These are phyloP conservation scores for Pascua sp. DNA, from an alignment of 1,284 basidiomycete species.

Conservation along the genomic window DNA sequence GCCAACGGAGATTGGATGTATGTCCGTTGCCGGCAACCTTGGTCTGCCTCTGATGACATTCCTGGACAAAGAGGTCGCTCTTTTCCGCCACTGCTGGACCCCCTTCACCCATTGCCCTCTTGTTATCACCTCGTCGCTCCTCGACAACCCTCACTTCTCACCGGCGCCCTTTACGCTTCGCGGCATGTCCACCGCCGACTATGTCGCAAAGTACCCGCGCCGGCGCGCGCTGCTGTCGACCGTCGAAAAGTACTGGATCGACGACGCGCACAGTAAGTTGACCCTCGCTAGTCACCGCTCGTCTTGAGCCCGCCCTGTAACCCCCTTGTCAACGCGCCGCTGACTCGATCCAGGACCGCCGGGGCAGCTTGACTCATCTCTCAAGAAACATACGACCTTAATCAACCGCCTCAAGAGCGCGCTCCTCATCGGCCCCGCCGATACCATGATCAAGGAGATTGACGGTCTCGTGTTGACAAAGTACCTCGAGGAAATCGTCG, in stretches of 20 bases:
- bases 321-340: background rate
- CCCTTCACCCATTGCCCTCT: background rate
- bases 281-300: background rate
- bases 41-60: no score
- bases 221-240: conserved; percentile 34
- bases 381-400: conserved; percentile 89
- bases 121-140: background rate
- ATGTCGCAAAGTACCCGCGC: conserved; percentile 42
- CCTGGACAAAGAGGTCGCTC: no score
- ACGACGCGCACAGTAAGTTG: conserved; percentile 44
- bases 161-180: no score
- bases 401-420: conserved; percentile 73
- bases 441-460: conserved; percentile 86
- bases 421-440: conserved; percentile 50
- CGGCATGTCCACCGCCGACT: conserved; percentile 40
- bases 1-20: no score
- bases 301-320: background rate
- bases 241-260: conserved; percentile 45
- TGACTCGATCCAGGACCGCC: conserved; percentile 34
- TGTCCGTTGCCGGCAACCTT: no score
- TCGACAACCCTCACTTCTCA: no score
- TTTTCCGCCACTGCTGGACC: no score
- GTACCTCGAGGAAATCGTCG: conserved; percentile 91
- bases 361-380: conserved; percentile 71
- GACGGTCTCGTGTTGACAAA: conserved; percentile 86